These are phyloP conservation scores for Phytophthora aleatoria DNA, from an alignment of 352 stramenopile genomes.

Conservation along the genomic window DNA sequence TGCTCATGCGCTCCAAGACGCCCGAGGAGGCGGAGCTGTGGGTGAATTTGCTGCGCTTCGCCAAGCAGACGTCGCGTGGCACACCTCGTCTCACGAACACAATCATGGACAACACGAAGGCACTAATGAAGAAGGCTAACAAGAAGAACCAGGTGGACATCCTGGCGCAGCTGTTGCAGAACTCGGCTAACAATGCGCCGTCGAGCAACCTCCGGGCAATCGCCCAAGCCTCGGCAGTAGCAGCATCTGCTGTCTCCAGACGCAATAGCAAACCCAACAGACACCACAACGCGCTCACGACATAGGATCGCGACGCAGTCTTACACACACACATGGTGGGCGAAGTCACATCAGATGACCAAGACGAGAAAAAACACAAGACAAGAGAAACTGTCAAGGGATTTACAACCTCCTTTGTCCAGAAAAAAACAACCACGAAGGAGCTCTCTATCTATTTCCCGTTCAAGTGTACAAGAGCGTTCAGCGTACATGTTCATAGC, in stretches of 20 bases:
- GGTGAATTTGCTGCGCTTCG: conserved; percentile 76
- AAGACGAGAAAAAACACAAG: conserved; percentile 46
- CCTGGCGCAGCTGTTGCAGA: conserved; percentile 44
- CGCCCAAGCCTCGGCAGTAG: conserved; percentile 37
- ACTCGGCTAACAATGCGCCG: conserved; percentile 39
- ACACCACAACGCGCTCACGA: conserved; percentile 27
- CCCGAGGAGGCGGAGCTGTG: conserved; percentile 68
- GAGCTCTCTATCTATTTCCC: conserved; percentile 42
- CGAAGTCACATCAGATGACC: conserved; percentile 21
- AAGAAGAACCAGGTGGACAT: conserved; percentile 56
- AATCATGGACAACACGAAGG: conserved; percentile 35
- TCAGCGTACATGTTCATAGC: conserved; percentile 39
- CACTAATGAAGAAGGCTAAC: conserved; percentile 43
- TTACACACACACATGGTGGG: conserved; percentile 14
- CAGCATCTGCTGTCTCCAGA: conserved; percentile 36
- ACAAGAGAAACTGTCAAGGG: conserved; percentile 31
- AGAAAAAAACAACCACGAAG: conserved; percentile 28
- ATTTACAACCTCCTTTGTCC: conserved; percentile 11
- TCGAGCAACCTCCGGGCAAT: conserved; percentile 42
- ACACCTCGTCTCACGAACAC: conserved; percentile 30
- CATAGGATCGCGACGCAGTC: conserved; percentile 17
- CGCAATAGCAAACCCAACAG: conserved; percentile 32
- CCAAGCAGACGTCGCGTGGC: conserved; percentile 49
- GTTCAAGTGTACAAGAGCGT: conserved; percentile 39
- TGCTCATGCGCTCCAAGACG: conserved; percentile 68